phyloP scores from a whole-genome alignment of 2,329 filamentous ascomycete genomes.

The Tolypocladium ovalisporum region DNA sequence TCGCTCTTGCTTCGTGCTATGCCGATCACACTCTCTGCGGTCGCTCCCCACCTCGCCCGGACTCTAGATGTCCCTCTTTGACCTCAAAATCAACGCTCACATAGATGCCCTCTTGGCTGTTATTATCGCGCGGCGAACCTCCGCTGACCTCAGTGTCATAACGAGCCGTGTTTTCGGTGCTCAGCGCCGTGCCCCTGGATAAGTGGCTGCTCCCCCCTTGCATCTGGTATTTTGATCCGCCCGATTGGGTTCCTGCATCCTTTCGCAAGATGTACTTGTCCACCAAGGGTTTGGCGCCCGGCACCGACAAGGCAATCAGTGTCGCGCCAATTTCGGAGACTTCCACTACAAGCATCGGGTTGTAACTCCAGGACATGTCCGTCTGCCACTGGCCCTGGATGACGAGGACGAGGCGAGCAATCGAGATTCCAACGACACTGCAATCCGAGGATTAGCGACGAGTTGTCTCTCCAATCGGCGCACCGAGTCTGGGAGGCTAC shows the following conservation, averaged over 20 bases:
- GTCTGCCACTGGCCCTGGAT: constrained; percentile 33
- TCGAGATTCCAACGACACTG: constrained; percentile 38
- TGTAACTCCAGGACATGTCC: constrained; percentile 40
- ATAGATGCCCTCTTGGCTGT: constrained; percentile 19
- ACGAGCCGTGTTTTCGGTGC: constrained; percentile 13
- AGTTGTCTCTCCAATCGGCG: not conserved
- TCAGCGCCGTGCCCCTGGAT: constrained; percentile 16
- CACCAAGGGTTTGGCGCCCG: constrained; percentile 36
- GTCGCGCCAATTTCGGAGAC: constrained; percentile 39
- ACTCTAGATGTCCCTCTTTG: constrained; percentile 12
- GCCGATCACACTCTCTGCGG: not conserved
- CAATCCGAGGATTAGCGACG: not conserved
- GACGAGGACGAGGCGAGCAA: constrained; percentile 34
- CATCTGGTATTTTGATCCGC: constrained; percentile 11
- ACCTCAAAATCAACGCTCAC: constrained; percentile 25
- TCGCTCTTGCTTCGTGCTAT: not conserved
- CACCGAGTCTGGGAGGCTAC: constrained; percentile 6
- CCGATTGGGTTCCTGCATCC: constrained; percentile 10
- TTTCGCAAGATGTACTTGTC: constrained; percentile 20
- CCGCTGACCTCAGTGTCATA: constrained; percentile 12
- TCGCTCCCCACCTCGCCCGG: constrained; percentile 1
- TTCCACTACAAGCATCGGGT: constrained; percentile 37
- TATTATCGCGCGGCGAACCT: constrained; percentile 11
- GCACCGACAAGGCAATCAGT: constrained; percentile 37
- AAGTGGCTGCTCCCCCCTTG: constrained; percentile 5